phyloP scores from a whole-genome alignment of 2,329 filamentous ascomycete species.

The Colletotrichum sp. region DNA sequence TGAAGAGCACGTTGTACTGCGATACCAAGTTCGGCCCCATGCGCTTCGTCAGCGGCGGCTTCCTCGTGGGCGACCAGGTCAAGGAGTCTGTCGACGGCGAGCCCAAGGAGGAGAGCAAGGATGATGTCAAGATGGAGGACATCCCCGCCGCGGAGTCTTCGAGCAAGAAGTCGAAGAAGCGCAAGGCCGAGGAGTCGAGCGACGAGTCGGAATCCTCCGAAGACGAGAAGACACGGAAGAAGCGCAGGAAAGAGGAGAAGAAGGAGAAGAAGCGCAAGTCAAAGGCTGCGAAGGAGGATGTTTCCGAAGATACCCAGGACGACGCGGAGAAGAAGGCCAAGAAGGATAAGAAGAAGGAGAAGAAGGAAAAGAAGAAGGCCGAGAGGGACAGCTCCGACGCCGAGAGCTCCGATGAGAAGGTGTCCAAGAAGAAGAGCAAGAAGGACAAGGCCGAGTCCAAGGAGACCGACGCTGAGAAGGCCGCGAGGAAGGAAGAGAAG shows the following conservation, averaged over 20 bases:
- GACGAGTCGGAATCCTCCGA: constrained; percentile 30
- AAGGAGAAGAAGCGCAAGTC: constrained; percentile 49
- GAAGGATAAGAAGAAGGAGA: constrained; percentile 26
- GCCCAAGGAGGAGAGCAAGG: constrained; percentile 27
- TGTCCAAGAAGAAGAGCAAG: constrained; percentile 35
- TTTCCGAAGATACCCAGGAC: constrained; percentile 27
- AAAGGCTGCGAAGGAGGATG: constrained; percentile 31
- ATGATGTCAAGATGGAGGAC: constrained; percentile 25
- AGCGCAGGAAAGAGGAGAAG: constrained; percentile 39
- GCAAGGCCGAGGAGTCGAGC: constrained; percentile 46
- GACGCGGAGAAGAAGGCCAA: constrained; percentile 29
- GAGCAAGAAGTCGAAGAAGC: constrained; percentile 55
- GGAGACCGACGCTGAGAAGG: constrained; percentile 38
- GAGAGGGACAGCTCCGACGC: constrained; percentile 38
- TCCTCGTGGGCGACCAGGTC: constrained; percentile 64
- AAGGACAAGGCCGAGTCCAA: constrained; percentile 29
- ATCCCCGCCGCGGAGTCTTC: constrained; percentile 29
- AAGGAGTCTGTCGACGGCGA: constrained; percentile 45
- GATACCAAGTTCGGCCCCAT: constrained; percentile 79
- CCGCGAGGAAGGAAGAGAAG: constrained; percentile 57
- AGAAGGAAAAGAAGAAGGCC: constrained; percentile 34
- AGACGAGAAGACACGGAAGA: constrained; percentile 40
- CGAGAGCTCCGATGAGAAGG: constrained; percentile 23
- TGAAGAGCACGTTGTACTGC: constrained; percentile 76
- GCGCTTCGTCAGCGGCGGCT: constrained; percentile 86